Conservation (phyloP, 306 rosid genomes). For the Astragalus membranaceus region DNA sequence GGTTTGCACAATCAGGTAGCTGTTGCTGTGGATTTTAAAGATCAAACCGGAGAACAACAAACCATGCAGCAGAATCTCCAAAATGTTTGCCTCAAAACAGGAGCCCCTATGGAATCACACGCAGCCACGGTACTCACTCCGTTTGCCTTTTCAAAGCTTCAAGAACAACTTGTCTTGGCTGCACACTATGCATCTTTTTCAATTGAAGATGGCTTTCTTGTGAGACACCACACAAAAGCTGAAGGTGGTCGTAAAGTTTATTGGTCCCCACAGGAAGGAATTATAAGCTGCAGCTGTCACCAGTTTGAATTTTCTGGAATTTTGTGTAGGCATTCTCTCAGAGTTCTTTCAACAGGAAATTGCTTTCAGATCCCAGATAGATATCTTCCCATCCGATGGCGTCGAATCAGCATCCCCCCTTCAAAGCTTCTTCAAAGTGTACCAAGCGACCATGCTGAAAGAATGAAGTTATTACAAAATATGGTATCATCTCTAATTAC, state of each 20-base stretch:
- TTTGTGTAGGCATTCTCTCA: conserved; percentile 85
- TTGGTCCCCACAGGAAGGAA: conserved; percentile 81
- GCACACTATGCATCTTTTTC: conserved; percentile 93
- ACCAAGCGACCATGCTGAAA: conserved; percentile 60
- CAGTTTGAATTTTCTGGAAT: conserved; percentile 94
- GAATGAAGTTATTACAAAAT: conserved; percentile 63
- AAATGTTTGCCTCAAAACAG: conserved; percentile 89
- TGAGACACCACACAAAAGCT: conserved; percentile 87
- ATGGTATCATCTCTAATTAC: conserved; percentile 70
- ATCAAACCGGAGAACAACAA: conserved; percentile 96
- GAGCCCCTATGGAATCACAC: conserved; percentile 98
- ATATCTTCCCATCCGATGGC: conserved; percentile 91
- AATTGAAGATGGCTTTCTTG: conserved; percentile 81
- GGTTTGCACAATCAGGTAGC: conserved; percentile 61
- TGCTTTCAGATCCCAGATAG: conserved; percentile 93
- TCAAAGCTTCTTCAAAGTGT: conserved; percentile 50
- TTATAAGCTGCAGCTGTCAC: conserved; percentile 87
- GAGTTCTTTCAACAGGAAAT: conserved; percentile 89
- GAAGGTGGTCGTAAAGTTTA: conserved; percentile 84
- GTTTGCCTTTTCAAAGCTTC: conserved; percentile 88
- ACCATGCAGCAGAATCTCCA: conserved; percentile 99
- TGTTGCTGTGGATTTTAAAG: conserved; percentile 90
- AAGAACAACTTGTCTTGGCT: conserved; percentile 95
- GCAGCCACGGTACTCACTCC: conserved; percentile 88
- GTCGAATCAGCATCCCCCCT: conserved; percentile 67